phyloP scores from a whole-genome alignment of 140 eudicot species.

The Flaveria floridana region DNA sequence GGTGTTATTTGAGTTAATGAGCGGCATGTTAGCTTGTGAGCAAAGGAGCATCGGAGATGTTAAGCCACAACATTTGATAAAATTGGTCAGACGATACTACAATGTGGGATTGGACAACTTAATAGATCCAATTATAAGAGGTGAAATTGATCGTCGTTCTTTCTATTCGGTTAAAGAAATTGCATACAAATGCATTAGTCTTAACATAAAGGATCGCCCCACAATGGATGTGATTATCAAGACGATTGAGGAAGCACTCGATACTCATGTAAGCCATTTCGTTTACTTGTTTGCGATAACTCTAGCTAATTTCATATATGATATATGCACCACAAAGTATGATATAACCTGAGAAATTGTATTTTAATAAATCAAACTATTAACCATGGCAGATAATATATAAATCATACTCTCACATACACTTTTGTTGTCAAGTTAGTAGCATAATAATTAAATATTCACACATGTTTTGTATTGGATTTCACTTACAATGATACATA shows the following conservation, averaged over 20 bases:
- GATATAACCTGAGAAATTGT: not conserved
- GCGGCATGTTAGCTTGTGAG: not conserved
- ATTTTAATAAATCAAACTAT: no score
- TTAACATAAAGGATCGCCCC: not conserved
- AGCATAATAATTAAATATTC: no score
- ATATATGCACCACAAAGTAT: no score
- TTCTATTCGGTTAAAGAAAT: not conserved
- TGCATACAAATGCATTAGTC: conserved; percentile 10
- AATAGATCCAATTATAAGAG: not conserved
- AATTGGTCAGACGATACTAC: not conserved
- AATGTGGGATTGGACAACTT: not conserved
- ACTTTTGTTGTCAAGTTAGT: no score
- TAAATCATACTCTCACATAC: no score
- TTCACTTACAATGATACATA: no score
- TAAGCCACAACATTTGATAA: not conserved
- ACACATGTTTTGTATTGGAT: no score
- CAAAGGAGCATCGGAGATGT: not conserved
- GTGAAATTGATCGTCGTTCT: not conserved
- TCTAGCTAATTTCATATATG: not conserved
- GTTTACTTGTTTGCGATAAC: not conserved
- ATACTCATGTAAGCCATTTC: not conserved
- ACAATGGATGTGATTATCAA: conserved; percentile 9
- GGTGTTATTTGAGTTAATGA: not conserved
- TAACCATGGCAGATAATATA: no score
- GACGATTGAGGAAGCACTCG: not conserved